Conservation (phyloP, 345 rosid genomes). For the Ceriops tagal region DNA sequence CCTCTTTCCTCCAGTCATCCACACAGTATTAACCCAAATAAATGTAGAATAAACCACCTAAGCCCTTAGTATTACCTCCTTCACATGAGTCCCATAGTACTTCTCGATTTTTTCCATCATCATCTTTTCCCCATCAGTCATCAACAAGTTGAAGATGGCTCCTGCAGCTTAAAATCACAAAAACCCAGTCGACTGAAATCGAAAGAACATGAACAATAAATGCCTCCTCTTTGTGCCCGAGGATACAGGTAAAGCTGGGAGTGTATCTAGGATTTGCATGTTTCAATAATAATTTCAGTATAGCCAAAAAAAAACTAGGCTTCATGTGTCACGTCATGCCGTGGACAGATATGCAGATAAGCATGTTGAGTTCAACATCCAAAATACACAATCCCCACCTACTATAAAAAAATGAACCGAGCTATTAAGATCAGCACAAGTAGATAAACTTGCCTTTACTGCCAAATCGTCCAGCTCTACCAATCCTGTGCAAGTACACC, state of each 20-base stretch:
- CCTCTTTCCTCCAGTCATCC: too few species aligned
- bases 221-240: too few species aligned
- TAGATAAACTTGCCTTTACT: slow-evolving; percentile 53
- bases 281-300: too few species aligned
- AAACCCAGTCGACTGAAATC: not conserved
- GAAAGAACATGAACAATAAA: not conserved
- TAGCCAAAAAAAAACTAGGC: too few species aligned
- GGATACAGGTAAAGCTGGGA: too few species aligned
- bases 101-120: slow-evolving; percentile 71
- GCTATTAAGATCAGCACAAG: not conserved
- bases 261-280: too few species aligned
- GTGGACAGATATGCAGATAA: not conserved
- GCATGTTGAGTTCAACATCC: not conserved
- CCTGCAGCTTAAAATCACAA: slow-evolving; percentile 39
- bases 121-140: slow-evolving; percentile 38
- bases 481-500: slow-evolving; percentile 92
- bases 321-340: too few species aligned
- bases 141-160: slow-evolving; percentile 74
- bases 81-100: slow-evolving; percentile 44
- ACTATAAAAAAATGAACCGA: too few species aligned
- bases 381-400: not conserved
- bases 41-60: too few species aligned
- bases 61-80: slow-evolving; percentile 41
- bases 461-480: slow-evolving; percentile 97
- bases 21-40: too few species aligned